Percentiles rank a stretch among this genome's conserved stretches.
Evolutionary conservation across 768 basidiomycete genomes (phyloP).

Genomic region (Tephrocybe sp.): DNA sequence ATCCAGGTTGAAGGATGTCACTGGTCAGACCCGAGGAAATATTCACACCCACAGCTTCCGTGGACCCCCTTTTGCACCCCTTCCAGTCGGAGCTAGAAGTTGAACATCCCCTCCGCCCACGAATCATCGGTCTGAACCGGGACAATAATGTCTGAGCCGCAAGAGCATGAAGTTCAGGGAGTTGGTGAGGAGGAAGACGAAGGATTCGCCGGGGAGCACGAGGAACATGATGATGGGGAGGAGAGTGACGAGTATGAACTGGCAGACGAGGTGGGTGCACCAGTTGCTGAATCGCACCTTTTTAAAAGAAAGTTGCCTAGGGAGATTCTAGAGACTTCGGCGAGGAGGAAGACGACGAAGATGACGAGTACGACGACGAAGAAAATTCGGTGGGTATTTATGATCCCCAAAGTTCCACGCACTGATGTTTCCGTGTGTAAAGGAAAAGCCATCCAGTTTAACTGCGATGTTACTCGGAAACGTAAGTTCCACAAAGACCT

Average conservation of each 20-base stretch:
- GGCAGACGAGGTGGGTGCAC: slow-evolving; percentile 15
- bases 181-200: slow-evolving; percentile 13
- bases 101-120: not conserved
- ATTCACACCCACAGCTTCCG: slow-evolving; percentile 20
- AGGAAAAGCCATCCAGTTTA: slow-evolving; percentile 12
- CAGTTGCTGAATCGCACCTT: not conserved
- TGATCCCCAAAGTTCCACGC: not conserved
- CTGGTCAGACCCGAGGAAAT: slow-evolving; percentile 16
- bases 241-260: slow-evolving; percentile 24
- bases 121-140: not conserved
- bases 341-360: slow-evolving; percentile 18
- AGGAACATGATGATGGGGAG: slow-evolving; percentile 18
- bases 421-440: no score
- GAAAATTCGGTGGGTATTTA: slow-evolving; percentile 13
- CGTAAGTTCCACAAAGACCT: slow-evolving; percentile 8
- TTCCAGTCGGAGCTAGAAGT: not conserved
- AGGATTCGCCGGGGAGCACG: slow-evolving; percentile 2
- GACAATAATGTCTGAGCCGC: slow-evolving; percentile 18
- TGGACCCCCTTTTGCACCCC: not conserved
- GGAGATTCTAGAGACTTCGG: slow-evolving; percentile 8
- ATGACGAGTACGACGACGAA: slow-evolving; percentile 13
- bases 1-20: slow-evolving; percentile 16
- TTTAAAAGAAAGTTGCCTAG: slow-evolving; percentile 6
- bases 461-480: slow-evolving; percentile 20
- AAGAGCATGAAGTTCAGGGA: slow-evolving; percentile 14